These are phyloP conservation scores for Danielia reshetovae DNA, from an alignment of 805 yeast species.

Conservation along the genomic window DNA sequence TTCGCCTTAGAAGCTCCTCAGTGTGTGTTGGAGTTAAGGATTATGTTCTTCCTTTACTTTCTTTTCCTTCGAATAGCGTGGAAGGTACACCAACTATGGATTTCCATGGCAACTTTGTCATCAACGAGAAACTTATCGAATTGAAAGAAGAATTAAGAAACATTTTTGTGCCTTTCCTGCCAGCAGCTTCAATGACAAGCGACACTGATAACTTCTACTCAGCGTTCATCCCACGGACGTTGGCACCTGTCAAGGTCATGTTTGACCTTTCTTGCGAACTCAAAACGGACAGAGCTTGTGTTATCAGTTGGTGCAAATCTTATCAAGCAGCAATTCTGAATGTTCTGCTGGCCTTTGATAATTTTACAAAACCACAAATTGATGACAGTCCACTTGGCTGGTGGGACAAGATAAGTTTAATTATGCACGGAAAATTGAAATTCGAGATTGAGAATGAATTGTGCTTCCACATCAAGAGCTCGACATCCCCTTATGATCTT, in stretches of 20 bases:
- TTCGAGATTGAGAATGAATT: constrained; percentile 50
- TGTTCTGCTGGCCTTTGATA: constrained; percentile 39
- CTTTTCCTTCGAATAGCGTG: constrained; percentile 39
- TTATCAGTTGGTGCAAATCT: constrained; percentile 62
- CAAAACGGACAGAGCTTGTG: constrained; percentile 44
- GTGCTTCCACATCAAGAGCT: constrained; percentile 61
- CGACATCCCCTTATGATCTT: constrained; percentile 54
- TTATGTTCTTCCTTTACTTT: constrained; percentile 45
- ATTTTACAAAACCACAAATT: constrained; percentile 42
- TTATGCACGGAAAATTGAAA: constrained; percentile 49
- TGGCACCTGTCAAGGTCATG: constrained; percentile 58
- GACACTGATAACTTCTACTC: constrained; percentile 50
- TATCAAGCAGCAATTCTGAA: constrained; percentile 58
- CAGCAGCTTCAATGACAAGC: constrained; percentile 29
- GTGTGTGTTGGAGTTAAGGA: constrained; percentile 20
- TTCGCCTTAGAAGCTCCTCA: constrained; percentile 28
- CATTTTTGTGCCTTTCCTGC: constrained; percentile 56
- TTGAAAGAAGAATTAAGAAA: constrained; percentile 42
- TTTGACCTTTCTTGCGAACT: constrained; percentile 46
- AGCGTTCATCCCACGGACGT: constrained; percentile 54
- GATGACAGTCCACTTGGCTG: constrained; percentile 45
- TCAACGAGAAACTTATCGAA: constrained; percentile 52
- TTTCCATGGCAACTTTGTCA: constrained; percentile 44
- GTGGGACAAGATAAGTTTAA: constrained; percentile 53
- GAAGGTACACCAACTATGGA: constrained; percentile 24